phyloP scores from a whole-genome alignment of 1,284 basidiomycete genomes.

The Ceratobasidium sp. region DNA sequence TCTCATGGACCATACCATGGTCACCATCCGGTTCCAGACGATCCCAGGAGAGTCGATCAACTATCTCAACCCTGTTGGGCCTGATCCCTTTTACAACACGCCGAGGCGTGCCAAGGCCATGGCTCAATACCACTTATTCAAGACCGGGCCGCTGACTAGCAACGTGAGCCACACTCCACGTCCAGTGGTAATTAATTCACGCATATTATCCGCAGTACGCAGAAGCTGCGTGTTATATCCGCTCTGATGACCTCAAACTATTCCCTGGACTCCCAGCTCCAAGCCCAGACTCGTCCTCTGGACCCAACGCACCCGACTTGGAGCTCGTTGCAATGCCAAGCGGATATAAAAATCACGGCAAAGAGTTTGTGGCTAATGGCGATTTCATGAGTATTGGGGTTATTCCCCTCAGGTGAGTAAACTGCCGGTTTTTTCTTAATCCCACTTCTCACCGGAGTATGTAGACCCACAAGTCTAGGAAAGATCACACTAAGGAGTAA shows the following conservation, averaged over 20 bases:
- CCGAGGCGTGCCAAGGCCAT: conserved; percentile 58
- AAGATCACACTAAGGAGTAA: conserved; percentile 43
- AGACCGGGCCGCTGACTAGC: conserved; percentile 64
- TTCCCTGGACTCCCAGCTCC: conserved; percentile 49
- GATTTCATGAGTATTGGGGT: conserved; percentile 56
- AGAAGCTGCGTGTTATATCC: conserved; percentile 56
- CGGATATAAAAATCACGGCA: conserved; percentile 50
- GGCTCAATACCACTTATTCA: conserved; percentile 61
- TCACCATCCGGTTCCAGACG: conserved; percentile 66
- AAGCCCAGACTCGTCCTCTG: conserved; percentile 52
- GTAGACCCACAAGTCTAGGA: conserved; percentile 47
- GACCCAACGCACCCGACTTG: conserved; percentile 54
- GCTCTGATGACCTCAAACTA: conserved; percentile 54
- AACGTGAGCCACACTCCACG: conserved; percentile 62
- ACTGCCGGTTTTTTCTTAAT: background rate
- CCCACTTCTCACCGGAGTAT: background rate
- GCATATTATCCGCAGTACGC: conserved; percentile 51
- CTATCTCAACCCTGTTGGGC: conserved; percentile 53
- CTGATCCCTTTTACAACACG: conserved; percentile 43
- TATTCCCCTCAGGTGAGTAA: conserved; percentile 54
- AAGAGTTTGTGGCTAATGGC: conserved; percentile 47
- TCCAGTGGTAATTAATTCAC: conserved; percentile 46
- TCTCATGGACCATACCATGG: conserved; percentile 68
- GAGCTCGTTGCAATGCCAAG: conserved; percentile 53
- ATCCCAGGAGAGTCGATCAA: conserved; percentile 60